These are phyloP conservation scores for Trichoderma breve DNA, from an alignment of 2,329 filamentous ascomycete genomes.

Conservation along the genomic window DNA sequence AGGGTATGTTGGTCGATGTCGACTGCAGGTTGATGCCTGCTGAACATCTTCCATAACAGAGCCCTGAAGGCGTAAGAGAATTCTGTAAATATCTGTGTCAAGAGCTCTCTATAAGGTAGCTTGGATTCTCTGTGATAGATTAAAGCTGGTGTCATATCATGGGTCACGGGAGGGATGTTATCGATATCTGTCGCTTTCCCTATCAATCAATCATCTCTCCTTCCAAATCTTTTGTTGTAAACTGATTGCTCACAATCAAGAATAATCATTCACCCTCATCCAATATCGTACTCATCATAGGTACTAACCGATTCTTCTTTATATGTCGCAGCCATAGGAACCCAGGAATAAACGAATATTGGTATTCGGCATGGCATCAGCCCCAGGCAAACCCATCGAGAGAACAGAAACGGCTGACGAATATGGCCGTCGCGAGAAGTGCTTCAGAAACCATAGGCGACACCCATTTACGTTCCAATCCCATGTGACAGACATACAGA, in stretches of 20 bases:
- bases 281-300: neutral
- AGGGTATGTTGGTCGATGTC: neutral
- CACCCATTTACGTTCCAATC: conserved; percentile 31
- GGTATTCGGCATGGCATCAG: neutral
- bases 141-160: neutral
- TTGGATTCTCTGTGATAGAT: neutral
- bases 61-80: neutral
- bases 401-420: conserved; percentile 24
- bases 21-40: no score
- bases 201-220: neutral
- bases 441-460: conserved; percentile 28
- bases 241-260: neutral
- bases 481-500: conserved; percentile 25
- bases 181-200: neutral
- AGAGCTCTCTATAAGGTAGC: neutral
- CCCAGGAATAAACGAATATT: neutral
- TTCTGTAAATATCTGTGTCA: neutral
- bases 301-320: neutral
- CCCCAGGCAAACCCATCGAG: neutral
- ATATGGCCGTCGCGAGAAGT: conserved; percentile 30
- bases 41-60: neutral
- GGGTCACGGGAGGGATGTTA: neutral
- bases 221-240: neutral
- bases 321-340: neutral
- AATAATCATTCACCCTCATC: neutral